Evolutionary conservation across 352 stramenopile species (phyloP), one percentile per base, ranked within the genome.

Genomic region (Phytophthora kernoviae): DNA sequence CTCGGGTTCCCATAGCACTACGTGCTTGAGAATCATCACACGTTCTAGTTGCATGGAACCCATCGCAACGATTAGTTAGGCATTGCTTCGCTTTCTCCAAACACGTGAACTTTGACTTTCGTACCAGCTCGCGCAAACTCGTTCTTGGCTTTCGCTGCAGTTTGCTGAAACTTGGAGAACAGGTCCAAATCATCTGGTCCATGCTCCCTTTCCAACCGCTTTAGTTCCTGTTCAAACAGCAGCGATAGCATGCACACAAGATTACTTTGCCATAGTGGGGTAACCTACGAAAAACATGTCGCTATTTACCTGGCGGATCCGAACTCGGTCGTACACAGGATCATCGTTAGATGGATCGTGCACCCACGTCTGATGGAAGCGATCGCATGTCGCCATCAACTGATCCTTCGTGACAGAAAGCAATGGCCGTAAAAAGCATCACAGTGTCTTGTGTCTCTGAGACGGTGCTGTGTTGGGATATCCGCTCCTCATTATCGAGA

Each of bases 331-430:
- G 48, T 87, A 96, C 54, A 81, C 40, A 4, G 81, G 70, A 46
- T 87, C 77, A 46, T 94, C 76, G 49, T 96, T 96, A 4, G 78
- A 89, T 17, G 84, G 87, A 70, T 96, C 87, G 52, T 96, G 83
- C 14, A 93, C 80, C 87, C 87, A 96, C 21, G 66, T 49, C 49
- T 93, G 83, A 4, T 71, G 26, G 49, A 96, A 96, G 24, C 74
- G 79, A 43, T 78, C 39, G 58, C 84, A 94, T 9, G 87, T 96
- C 26, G 65, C 75, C 49, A 81, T 87, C 37, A 96, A 45, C 36
- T 78, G 62, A 2, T 70, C 46, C 65, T 94, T 96, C 0, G 69
- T 70, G 1, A 89, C 59, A 6, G 62, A 68, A 2, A 94, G 72
- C 33, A 96, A 64, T 24, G 87, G 87, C 1, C 87, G 80, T 2